A percentile compares a stretch with the other conserved stretches of the same genome.
These are phyloP conservation scores for Fusarium concolor DNA, from an alignment of 2,329 filamentous ascomycete species.

Conservation along the genomic window DNA sequence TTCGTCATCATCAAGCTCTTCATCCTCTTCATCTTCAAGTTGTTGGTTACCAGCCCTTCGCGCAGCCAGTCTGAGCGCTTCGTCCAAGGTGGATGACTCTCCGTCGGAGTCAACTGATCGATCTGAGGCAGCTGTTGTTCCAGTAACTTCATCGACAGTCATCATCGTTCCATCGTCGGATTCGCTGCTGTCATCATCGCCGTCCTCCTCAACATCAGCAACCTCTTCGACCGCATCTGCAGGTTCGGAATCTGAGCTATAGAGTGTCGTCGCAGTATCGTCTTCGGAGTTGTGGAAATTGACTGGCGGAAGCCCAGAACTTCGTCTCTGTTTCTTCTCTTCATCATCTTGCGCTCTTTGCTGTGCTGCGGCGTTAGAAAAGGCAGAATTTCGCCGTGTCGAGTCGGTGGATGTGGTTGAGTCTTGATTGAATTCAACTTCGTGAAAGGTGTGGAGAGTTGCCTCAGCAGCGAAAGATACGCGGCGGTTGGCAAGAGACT, in stretches of 20 bases:
- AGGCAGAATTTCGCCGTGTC: conserved; percentile 74
- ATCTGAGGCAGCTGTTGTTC: conserved; percentile 72
- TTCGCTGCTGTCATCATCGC: conserved; percentile 64
- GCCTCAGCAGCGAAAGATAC: conserved; percentile 98
- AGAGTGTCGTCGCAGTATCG: conserved; percentile 77
- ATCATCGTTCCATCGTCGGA: conserved; percentile 84
- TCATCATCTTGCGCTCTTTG: conserved; percentile 70
- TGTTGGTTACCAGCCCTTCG: conserved; percentile 79
- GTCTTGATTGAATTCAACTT: conserved; percentile 88
- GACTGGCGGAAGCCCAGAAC: conserved; percentile 73
- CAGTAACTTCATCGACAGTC: conserved; percentile 83
- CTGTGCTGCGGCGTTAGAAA: conserved; percentile 41
- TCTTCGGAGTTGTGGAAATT: conserved; percentile 75
- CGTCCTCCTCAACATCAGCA: conserved; percentile 62
- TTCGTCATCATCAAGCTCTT: conserved; percentile 71
- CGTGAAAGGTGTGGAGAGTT: conserved; percentile 96
- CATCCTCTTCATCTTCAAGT: conserved; percentile 61
- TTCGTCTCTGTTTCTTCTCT: conserved; percentile 70
- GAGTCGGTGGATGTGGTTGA: conserved; percentile 84
- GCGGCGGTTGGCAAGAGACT: conserved; percentile 90
- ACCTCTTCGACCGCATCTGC: conserved; percentile 67
- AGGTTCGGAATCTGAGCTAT: conserved; percentile 74
- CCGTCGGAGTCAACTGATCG: conserved; percentile 69
- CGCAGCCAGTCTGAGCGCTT: conserved; percentile 80
- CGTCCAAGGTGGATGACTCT: conserved; percentile 80